phyloP scores from a whole-genome alignment of 2,329 filamentous ascomycete genomes.

The Cryoendolithus antarcticus region DNA sequence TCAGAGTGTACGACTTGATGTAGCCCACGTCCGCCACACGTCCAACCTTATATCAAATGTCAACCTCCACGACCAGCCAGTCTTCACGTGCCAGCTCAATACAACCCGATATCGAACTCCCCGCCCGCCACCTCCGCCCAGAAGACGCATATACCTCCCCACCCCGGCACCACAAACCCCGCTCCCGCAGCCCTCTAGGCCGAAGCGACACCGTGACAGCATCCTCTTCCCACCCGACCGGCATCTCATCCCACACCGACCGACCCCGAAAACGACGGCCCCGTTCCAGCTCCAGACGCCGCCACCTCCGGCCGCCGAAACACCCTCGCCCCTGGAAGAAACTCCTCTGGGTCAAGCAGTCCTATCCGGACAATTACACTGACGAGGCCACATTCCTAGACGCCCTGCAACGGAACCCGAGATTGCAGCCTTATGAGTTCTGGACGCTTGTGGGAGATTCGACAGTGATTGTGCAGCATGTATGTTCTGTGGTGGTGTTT shows the following conservation, averaged over 20 bases:
- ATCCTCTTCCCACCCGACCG: slow-evolving; percentile 4
- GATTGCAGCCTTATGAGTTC: slow-evolving; percentile 90
- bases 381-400: slow-evolving; percentile 95
- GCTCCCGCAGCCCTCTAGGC: slow-evolving; percentile 17
- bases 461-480: slow-evolving; percentile 92
- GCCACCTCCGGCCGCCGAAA: slow-evolving; percentile 32
- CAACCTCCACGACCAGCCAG: neutral
- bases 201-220: slow-evolving; percentile 18
- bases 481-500: slow-evolving; percentile 90
- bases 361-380: slow-evolving; percentile 97
- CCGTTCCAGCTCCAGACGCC: slow-evolving; percentile 53
- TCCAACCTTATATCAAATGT: neutral
- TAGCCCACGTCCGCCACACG: neutral
- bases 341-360: slow-evolving; percentile 94
- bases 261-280: slow-evolving; percentile 38
- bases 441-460: slow-evolving; percentile 93
- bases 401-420: slow-evolving; percentile 85
- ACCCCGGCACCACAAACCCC: slow-evolving; percentile 32
- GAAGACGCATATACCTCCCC: slow-evolving; percentile 66
- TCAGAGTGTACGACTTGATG: too few species aligned
- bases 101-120: slow-evolving; percentile 5
- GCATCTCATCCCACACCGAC: slow-evolving; percentile 11
- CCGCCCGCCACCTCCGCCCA: slow-evolving; percentile 51
- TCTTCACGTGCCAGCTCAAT: slow-evolving; percentile 12
- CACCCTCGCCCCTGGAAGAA: slow-evolving; percentile 68